phyloP scores from a whole-genome alignment of 2,329 filamentous ascomycete species.

The Fusarium acutatum region DNA sequence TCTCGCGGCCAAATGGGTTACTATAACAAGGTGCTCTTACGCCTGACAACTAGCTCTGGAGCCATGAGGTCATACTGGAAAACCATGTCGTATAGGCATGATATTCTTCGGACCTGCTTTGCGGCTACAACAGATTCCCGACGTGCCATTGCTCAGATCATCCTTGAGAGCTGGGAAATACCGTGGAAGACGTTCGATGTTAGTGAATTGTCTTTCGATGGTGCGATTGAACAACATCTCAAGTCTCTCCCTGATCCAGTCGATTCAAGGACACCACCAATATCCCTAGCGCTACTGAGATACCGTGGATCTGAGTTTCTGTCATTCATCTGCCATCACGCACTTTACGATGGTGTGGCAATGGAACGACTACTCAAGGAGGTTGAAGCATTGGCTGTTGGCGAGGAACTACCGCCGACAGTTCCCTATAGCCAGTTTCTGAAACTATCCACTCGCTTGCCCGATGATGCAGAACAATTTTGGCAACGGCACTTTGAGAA shows the following conservation, averaged over 20 bases:
- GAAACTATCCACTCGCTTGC: conserved; percentile 60
- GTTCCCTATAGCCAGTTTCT: conserved; percentile 72
- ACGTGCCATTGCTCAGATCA: conserved; percentile 76
- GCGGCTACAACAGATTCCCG: conserved; percentile 66
- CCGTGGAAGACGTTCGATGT: conserved; percentile 52
- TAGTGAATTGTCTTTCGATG: conserved; percentile 46
- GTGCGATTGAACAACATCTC: conserved; percentile 52
- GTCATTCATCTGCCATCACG: conserved; percentile 75
- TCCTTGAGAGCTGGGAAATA: conserved; percentile 60
- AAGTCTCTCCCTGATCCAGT: conserved; percentile 50
- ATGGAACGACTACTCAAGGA: conserved; percentile 76
- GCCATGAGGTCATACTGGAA: conserved; percentile 69
- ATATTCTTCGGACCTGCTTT: conserved; percentile 82
- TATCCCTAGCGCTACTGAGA: conserved; percentile 55
- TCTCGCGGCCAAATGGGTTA: conserved; percentile 66
- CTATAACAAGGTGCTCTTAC: conserved; percentile 75
- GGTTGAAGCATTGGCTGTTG: conserved; percentile 67
- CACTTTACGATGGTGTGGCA: conserved; percentile 85
- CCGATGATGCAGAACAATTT: conserved; percentile 64
- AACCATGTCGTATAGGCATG: conserved; percentile 70
- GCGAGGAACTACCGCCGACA: conserved; percentile 55
- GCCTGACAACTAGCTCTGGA: conserved; percentile 59
- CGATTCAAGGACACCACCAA: conserved; percentile 55
- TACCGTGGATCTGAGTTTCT: conserved; percentile 46
- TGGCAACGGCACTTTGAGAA: conserved; percentile 68